Evolutionary conservation across 805 yeast genomes (phyloP).

Genomic region (Hanseniaspora guilliermondii): DNA sequence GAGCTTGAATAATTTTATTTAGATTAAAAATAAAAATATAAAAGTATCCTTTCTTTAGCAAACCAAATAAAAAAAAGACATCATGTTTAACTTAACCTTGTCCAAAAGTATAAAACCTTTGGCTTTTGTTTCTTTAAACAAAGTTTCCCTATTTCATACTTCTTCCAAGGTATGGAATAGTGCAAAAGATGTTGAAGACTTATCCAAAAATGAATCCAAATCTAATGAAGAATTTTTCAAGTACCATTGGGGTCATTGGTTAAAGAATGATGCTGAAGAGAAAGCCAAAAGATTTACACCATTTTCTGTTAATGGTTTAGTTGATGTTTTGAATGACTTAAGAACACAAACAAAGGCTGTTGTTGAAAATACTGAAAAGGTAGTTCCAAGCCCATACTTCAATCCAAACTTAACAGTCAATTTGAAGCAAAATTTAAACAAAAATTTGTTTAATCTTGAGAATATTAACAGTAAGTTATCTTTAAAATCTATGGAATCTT

Average conservation of each 20-base stretch:
- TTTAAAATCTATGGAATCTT: conserved; percentile 62
- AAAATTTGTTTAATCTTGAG: conserved; percentile 33
- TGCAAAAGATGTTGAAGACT: conserved; percentile 36
- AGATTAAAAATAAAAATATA: no score
- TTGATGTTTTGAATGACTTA: conserved; percentile 38
- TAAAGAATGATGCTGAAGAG: conserved; percentile 62
- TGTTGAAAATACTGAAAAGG: conserved; percentile 22
- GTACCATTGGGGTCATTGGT: conserved; percentile 94
- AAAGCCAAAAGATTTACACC: conserved; percentile 64
- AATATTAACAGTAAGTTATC: conserved; percentile 32
- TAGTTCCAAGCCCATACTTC: conserved; percentile 29
- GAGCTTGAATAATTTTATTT: no score
- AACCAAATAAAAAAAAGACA: background rate
- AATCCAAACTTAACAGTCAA: conserved; percentile 32
- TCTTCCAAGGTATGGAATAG: background rate
- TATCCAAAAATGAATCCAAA: conserved; percentile 53
- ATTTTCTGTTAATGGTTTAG: conserved; percentile 70
- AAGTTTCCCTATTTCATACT: conserved; percentile 1
- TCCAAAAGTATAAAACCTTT: background rate
- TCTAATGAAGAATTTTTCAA: conserved; percentile 62
- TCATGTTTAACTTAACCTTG: background rate
- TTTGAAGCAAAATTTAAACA: conserved; percentile 39
- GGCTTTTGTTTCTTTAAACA: background rate
- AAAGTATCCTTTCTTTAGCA: background rate
- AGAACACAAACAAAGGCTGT: conserved; percentile 28